Percentiles rank a stretch among this genome's conserved stretches.
phyloP scores from a whole-genome alignment of 2,329 filamentous ascomycete species.

The Coniochaeta ligniaria region DNA sequence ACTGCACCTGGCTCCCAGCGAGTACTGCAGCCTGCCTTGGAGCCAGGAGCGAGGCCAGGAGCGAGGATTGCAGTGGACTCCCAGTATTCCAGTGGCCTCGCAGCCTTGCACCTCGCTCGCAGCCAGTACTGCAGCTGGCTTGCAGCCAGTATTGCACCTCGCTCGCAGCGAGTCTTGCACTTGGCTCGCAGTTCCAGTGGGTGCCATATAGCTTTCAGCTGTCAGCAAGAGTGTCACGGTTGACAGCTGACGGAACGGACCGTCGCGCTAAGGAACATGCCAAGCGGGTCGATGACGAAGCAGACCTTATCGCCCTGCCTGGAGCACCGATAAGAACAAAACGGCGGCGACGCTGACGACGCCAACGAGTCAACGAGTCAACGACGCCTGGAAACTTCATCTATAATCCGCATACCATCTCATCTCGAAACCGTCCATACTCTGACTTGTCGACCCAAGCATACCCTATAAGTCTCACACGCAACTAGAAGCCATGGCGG shows the following conservation, averaged over 20 bases:
- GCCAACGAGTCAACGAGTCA: no score
- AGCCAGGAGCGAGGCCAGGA: no score
- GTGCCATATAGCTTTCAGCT: no score
- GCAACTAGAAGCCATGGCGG: background rate
- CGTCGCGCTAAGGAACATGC: background rate
- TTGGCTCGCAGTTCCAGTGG: no score
- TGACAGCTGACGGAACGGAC: background rate
- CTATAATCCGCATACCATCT: background rate
- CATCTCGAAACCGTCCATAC: background rate
- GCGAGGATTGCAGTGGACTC: no score
- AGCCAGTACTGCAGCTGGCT: no score
- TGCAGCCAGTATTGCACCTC: no score
- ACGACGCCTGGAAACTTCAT: background rate
- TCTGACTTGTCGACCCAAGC: background rate
- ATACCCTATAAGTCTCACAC: background rate
- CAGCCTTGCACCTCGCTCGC: no score
- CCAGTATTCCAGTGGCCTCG: no score
- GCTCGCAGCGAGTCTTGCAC: no score
- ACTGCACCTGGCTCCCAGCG: no score
- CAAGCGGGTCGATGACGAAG: background rate
- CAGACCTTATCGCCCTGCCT: background rate
- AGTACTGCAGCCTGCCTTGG: no score
- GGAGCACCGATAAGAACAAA: background rate
- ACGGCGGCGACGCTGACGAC: background rate
- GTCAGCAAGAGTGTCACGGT: background rate